Conservation (phyloP, 2,329 filamentous ascomycete species). For the Beauveria sp. region DNA sequence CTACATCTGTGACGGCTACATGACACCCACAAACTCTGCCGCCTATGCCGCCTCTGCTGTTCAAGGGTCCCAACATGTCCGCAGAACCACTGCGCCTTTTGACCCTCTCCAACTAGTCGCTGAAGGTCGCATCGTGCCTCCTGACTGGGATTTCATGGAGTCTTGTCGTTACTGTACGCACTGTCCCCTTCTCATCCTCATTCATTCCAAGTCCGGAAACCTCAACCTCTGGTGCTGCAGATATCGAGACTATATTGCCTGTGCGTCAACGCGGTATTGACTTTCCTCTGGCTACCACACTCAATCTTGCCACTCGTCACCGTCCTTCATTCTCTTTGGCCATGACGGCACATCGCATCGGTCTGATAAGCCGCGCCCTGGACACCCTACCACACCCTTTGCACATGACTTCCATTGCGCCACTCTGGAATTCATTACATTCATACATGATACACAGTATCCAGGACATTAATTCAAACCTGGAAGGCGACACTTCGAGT, state of each 20-base stretch:
- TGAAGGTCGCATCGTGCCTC: neutral
- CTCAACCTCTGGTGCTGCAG: neutral
- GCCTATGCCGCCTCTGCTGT: neutral
- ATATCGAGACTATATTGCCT: neutral
- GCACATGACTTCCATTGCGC: neutral
- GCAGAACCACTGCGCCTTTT: neutral
- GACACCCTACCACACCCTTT: neutral
- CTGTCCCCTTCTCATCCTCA: neutral
- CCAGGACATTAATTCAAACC: neutral
- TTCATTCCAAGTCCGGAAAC: too few species aligned
- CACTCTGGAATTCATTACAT: neutral
- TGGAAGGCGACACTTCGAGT: neutral
- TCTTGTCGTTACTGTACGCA: neutral
- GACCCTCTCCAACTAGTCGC: neutral
- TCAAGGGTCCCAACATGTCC: neutral
- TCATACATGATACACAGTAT: neutral
- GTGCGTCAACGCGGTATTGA: neutral
- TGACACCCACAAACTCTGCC: neutral
- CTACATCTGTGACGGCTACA: slow-evolving; percentile 1
- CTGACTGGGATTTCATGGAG: slow-evolving; percentile 3
- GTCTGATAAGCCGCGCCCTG: neutral
- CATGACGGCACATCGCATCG: neutral
- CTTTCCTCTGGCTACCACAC: neutral
- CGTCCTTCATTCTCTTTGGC: neutral
- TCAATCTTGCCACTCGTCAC: neutral